Base-by-base conservation (phyloP, 179 eudicot genomes). In the Drosera spatulata region DNA sequence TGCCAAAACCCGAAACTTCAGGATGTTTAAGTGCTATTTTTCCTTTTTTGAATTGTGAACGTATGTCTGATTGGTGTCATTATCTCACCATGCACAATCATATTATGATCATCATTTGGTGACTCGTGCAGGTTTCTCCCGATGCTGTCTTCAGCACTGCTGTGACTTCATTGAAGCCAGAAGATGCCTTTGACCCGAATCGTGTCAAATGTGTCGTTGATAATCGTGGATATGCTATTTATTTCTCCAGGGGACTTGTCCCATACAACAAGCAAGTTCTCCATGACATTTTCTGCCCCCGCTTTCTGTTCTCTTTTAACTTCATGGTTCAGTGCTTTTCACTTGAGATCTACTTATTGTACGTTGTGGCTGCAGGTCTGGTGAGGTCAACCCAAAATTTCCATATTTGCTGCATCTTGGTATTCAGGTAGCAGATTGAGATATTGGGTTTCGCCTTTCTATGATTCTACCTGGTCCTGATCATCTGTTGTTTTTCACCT, bases 61-160 rank as follows among this genome's bases (percentile, higher is more conserved):
- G 1, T 22, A 22, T 22, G 33, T 22, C 33, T 22, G 33, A 22
- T 22, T 22, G 33, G 33, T 22, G 33, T 1, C 33, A 22, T 22
- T 22, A 22, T 22, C 33, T 22, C 33, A 22, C 33, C 33, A 0
- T 22, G 33, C 33, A 22, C 33, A 22, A 22, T 22, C 33, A 22
- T 22, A 22, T 22, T 22, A 22, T 10, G 7, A 6, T 45, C n/a
- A 33, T 33, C 7, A 50, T 4, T 10, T 39, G 41, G 10, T 50
- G 51, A 55, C 41, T 64, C 42, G 43, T 73, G 80, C 79, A 91
- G 99, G 76, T 71, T 52, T 74, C 96, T 58, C 97, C 97, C 38
- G 99, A 86, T 73, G 97, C 97, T 39, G 99, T 93, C 55, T 84
- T 93, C 70, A 86, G 99, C 85, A 93, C 99, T 13, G 97, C 95